Conservation (phyloP, 371 early-diverging fungal genomes). For the Mortierella sp. region DNA sequence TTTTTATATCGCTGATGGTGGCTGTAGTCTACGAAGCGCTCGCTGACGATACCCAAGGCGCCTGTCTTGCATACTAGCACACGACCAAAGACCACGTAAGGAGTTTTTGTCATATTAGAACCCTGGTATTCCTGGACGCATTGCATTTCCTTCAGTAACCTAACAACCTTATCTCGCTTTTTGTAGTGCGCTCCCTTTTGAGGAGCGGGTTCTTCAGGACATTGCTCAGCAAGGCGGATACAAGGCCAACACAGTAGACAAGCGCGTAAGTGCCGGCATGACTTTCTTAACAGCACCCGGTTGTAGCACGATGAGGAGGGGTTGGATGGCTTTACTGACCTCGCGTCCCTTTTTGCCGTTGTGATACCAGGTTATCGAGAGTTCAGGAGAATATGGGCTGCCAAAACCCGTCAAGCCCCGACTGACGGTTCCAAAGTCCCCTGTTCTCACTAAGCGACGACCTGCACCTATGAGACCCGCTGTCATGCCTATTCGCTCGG, state of each 20-base stretch:
- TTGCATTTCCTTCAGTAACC: neutral
- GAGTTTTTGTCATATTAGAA: neutral
- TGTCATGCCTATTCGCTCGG: slow-evolving; percentile 3
- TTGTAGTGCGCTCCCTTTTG: slow-evolving; percentile 15
- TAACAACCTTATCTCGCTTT: neutral
- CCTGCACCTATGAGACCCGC: slow-evolving; percentile 27
- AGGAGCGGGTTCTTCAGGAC: slow-evolving; percentile 19
- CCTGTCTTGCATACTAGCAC: slow-evolving; percentile 30
- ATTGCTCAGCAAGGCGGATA: slow-evolving; percentile 24
- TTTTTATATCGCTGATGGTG: neutral
- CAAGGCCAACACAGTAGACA: slow-evolving; percentile 30
- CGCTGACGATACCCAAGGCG: slow-evolving; percentile 28
- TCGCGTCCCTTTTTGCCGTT: too few species aligned
- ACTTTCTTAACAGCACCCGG: too few species aligned
- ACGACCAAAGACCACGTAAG: slow-evolving; percentile 26
- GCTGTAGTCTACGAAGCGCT: slow-evolving; percentile 3
- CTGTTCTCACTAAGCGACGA: slow-evolving; percentile 29
- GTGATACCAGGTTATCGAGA: slow-evolving; percentile 23
- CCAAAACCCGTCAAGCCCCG: slow-evolving; percentile 33
- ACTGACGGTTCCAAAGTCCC: slow-evolving; percentile 45
- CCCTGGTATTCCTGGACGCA: neutral
- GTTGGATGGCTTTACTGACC: neutral
- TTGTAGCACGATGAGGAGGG: too few species aligned
- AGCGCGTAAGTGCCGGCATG: slow-evolving; percentile 23
- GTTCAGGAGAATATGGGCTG: slow-evolving; percentile 33